Evolutionary conservation across 306 rosid genomes (phyloP), one percentile per base, ranked within the genome.

Genomic region (Fragaria ananassa): DNA sequence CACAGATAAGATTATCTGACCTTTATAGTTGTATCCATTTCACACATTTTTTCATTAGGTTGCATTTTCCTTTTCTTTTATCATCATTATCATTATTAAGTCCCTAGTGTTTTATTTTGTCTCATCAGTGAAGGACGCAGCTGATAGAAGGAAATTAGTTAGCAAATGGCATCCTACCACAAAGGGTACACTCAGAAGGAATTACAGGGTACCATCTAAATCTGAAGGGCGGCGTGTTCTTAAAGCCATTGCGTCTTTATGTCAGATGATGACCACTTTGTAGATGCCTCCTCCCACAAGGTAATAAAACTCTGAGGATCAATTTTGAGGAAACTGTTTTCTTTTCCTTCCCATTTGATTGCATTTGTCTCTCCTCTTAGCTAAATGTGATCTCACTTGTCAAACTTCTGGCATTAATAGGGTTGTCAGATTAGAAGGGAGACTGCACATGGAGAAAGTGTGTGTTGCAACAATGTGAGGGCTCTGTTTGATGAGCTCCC

Each of bases 161-260:
- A 94, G 92, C 85, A 94, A 94, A 90, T 94, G 98, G 98, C 98
- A 94, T 85, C 95, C 98, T 58, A 94, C 98, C 47, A 90, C 96
- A 57, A 94, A 90, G 87, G 97, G 98, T 35, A 94, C 98, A 4
- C 98, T 94, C 47, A 82, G 83, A 80, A 90, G 98, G 88, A 94
- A 92, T 86, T 94, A 94, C 44, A 84, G 97, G 66, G 88, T 94
- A 39, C 90, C 93, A 8, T 89, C 97, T 31, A 91, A 94, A 82
- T 73, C 95, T 0, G 95, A 90, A 84, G 97, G 97, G 54, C 86
- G 91, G 53, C 89, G 88, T 42, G 89, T 89, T 68, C 92, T 94
- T 41, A 92, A 90, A 87, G 89, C 92, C 77, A 88, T 94, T 69
- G 97, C 97, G 41, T 87, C 97, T 70, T 87, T 94, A 17, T 94